Conservation (phyloP, 108 stramenopile genomes). For the Thalassiosira profunda region DNA sequence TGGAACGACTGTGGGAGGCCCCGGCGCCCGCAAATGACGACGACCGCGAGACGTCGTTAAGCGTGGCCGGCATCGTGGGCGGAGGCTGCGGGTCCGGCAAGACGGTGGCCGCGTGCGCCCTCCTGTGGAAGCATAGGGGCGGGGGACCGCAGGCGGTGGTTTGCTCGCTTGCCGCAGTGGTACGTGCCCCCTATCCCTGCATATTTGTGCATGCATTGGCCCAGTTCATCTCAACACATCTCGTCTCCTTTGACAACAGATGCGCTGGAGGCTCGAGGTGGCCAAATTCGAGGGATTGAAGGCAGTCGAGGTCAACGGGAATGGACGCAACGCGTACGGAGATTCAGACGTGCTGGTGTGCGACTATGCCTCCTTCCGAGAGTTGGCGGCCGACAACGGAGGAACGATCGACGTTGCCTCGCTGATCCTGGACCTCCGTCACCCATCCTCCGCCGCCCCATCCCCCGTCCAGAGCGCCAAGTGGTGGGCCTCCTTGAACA, state of each 20-base stretch:
- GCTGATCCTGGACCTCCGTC: slow-evolving; percentile 40
- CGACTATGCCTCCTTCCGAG: slow-evolving; percentile 47
- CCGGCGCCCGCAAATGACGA: background rate
- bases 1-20: slow-evolving; percentile 32
- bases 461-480: slow-evolving; percentile 23
- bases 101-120: slow-evolving; percentile 55
- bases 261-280: slow-evolving; percentile 78
- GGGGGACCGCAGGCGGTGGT: slow-evolving; percentile 66
- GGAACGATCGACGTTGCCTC: slow-evolving; percentile 17
- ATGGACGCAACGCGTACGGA: background rate
- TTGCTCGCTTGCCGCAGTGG: slow-evolving; percentile 63
- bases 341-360: slow-evolving; percentile 61
- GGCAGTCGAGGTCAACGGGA: slow-evolving; percentile 1
- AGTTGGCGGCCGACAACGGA: slow-evolving; percentile 6
- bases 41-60: background rate
- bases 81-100: slow-evolving; percentile 65
- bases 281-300: slow-evolving; percentile 49
- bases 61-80: slow-evolving; percentile 45
- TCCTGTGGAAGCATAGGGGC: slow-evolving; percentile 57
- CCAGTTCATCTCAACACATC: background rate
- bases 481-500: slow-evolving; percentile 35
- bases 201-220: too few relatives aligned
- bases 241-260: too few relatives aligned
- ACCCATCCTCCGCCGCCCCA: background rate
- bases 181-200: slow-evolving; percentile 30